Evolutionary conservation across 805 yeast species (phyloP).

Genomic region (Hanseniaspora guilliermondii): DNA sequence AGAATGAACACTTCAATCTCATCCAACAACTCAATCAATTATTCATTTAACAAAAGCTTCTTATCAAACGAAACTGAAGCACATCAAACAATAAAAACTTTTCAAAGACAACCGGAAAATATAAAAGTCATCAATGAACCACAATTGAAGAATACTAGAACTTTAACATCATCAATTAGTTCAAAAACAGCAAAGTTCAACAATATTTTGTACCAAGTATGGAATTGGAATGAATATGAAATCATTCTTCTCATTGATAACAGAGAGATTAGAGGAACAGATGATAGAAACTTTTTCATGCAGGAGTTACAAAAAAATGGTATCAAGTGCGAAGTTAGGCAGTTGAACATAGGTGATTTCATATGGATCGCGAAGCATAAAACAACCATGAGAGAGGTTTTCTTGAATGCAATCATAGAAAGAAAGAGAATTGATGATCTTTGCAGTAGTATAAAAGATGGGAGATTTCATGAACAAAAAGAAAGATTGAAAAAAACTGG

Average conservation of each 20-base stretch:
- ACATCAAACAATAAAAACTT: not conserved
- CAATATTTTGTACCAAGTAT: conserved; percentile 29
- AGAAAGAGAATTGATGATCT: conserved; percentile 83
- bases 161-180: not conserved
- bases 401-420: conserved; percentile 75
- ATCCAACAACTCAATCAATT: not conserved
- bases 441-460: conserved; percentile 70
- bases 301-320: conserved; percentile 40
- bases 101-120: not conserved
- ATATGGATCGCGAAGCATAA: conserved; percentile 74
- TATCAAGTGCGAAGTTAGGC: conserved; percentile 38
- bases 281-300: conserved; percentile 59
- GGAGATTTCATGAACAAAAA: conserved; percentile 81
- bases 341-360: conserved; percentile 75
- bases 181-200: conserved; percentile 18
- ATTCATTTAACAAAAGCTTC: conserved; percentile 1
- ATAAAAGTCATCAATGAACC: not conserved
- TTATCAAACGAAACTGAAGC: not conserved
- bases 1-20: not conserved
- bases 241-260: conserved; percentile 60
- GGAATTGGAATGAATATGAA: conserved; percentile 53
- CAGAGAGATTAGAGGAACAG: conserved; percentile 61
- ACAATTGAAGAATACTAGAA: not conserved
- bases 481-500: conserved; percentile 59
- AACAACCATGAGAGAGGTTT: conserved; percentile 45